Base-by-base conservation (phyloP, 2,329 filamentous ascomycete species). In the Penicillium concentricum region DNA sequence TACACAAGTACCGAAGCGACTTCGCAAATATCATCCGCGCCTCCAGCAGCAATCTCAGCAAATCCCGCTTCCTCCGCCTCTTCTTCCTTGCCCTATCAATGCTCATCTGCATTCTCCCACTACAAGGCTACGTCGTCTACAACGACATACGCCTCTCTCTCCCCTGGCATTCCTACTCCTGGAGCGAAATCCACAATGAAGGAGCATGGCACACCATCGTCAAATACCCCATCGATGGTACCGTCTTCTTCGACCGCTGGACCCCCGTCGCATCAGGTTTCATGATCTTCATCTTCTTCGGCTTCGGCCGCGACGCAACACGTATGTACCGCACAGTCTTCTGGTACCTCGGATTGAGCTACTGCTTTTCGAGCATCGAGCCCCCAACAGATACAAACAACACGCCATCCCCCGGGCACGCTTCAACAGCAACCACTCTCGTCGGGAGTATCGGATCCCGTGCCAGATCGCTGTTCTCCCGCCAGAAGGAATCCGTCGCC, bases 211-310 rank as follows among this genome's bases (percentile, higher is more conserved):
- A 76, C 44, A 67, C 65, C 1, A 81, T 87, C 58, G 59, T 77
- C 28, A 80, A 79, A 57, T 67, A 81, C 2, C 78, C 80, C 2
- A 74, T 78, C 22, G 37, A 72, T 39, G 79, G 82, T 35, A 10
- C 60, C 2, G 73, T 82, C 38, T 69, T 76, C 42, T 81, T 81
- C 57, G 82, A 87, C 65, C 79, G 81, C 30, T 89, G 84, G 83
- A 76, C 82, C 20, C 79, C 82, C 45, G 73, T 87, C 10, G 77
- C 67, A 0, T 75, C 79, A 4, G 83, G 82, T 0, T 79, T 82
- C 57, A 56, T 85, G 26, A 72, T 84, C 13, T 89, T 89, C 66
- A 51, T 82, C n/a, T 82, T 87, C 64, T 88, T 88, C 61, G 87
- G 87, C 9, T 80, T 85, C 16, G 87, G 86, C 30, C 76, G 75